Conservation (phyloP, 306 rosid species). For the Sphenostylis stenocarpa region DNA sequence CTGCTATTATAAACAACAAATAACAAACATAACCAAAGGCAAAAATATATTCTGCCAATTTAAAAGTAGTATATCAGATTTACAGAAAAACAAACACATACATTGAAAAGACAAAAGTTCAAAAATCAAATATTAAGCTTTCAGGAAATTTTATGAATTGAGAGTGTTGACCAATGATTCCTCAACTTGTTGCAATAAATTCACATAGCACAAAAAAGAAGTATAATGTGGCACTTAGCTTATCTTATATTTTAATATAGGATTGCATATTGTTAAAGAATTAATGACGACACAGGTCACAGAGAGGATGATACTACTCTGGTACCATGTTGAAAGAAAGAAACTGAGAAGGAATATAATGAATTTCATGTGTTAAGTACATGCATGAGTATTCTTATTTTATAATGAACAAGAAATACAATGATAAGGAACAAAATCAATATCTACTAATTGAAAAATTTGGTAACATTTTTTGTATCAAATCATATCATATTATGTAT, state of each 20-base stretch:
- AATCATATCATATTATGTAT: background rate
- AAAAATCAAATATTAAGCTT: slow-evolving; percentile 24
- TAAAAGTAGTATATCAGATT: background rate
- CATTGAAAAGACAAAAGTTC: slow-evolving; percentile 16
- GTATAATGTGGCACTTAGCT: background rate
- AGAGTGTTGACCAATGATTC: slow-evolving; percentile 13
- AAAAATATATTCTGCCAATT: slow-evolving; percentile 10
- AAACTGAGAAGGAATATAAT: too few relatives aligned
- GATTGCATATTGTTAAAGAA: slow-evolving; percentile 7
- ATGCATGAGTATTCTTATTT: too few relatives aligned
- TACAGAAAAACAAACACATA: slow-evolving; percentile 19
- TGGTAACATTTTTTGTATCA: too few relatives aligned
- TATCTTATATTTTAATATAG: slow-evolving; percentile 23
- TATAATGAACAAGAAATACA: too few relatives aligned
- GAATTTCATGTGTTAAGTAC: too few relatives aligned
- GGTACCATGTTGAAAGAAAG: too few relatives aligned
- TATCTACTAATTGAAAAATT: too few relatives aligned
- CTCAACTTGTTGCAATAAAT: slow-evolving; percentile 22
- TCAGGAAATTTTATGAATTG: background rate
- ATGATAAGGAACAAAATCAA: too few relatives aligned
- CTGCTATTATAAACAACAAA: slow-evolving; percentile 49
- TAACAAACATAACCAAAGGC: slow-evolving; percentile 10
- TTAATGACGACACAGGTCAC: too few relatives aligned
- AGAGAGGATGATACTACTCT: too few relatives aligned
- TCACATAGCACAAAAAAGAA: slow-evolving; percentile 26